These are phyloP conservation scores for Gossypium thurberi DNA, from an alignment of 345 rosid species.

Conservation along the genomic window DNA sequence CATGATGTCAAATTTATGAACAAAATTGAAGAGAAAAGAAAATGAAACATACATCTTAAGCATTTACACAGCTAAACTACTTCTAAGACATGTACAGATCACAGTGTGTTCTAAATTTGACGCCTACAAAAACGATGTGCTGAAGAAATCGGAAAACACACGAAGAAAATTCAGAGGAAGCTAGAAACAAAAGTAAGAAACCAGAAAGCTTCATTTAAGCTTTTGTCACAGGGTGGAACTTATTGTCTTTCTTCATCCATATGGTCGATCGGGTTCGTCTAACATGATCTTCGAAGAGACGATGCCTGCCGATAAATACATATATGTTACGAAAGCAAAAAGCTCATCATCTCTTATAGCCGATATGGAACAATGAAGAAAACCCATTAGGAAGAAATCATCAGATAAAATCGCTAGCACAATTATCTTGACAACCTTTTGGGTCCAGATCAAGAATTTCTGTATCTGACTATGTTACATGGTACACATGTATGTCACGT, in stretches of 20 bases:
- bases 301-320: conserved; percentile 43
- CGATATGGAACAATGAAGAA: background rate
- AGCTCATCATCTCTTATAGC: background rate
- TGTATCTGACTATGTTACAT: background rate
- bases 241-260: conserved; percentile 53
- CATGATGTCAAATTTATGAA: background rate
- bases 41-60: background rate
- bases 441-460: background rate
- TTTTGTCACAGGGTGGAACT: conserved; percentile 37
- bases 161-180: background rate
- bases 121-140: background rate
- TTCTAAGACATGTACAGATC: background rate
- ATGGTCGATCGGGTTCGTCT: conserved; percentile 64
- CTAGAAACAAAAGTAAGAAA: background rate
- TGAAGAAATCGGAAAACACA: background rate
- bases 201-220: conserved; percentile 16
- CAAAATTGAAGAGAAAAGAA: background rate
- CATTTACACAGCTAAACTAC: background rate
- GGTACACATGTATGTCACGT: background rate
- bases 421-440: background rate
- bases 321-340: background rate
- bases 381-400: background rate
- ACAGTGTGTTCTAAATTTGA: background rate
- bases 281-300: conserved; percentile 57
- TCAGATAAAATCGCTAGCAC: background rate